Percentiles rank a stretch among this genome's conserved stretches.
phyloP scores from a whole-genome alignment of 768 basidiomycete species.

The Dacryopinax spathularia region DNA sequence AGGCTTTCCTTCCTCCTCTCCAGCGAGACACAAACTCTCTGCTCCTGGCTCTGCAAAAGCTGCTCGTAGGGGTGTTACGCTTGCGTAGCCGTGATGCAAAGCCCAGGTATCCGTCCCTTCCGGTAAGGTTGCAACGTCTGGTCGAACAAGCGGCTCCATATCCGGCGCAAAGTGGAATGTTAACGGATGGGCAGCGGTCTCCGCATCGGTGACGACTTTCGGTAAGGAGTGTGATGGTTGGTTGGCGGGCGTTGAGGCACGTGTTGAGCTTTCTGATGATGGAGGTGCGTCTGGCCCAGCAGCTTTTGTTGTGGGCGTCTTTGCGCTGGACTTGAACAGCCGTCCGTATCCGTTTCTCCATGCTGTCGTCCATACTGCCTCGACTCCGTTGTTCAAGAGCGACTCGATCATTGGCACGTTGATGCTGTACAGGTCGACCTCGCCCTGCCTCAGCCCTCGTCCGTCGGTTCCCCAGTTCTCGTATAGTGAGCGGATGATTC shows the following conservation, averaged over 20 bases:
- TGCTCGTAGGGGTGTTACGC: conserved; percentile 65
- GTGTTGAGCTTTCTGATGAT: neutral
- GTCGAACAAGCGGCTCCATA: conserved; percentile 52
- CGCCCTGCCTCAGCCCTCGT: conserved; percentile 40
- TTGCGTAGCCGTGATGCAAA: conserved; percentile 49
- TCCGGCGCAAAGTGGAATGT: conserved; percentile 66
- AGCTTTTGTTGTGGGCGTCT: conserved; percentile 18
- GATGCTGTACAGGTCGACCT: conserved; percentile 71
- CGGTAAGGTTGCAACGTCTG: conserved; percentile 44
- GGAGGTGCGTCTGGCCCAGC: conserved; percentile 33
- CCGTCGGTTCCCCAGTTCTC: conserved; percentile 68
- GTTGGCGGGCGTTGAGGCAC: conserved; percentile 14
- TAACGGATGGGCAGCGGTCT: conserved; percentile 23
- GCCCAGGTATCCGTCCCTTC: conserved; percentile 76
- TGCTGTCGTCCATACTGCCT: conserved; percentile 65
- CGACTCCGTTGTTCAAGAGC: conserved; percentile 47
- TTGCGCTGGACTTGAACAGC: conserved; percentile 45
- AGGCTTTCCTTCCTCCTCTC: neutral
- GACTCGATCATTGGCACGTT: conserved; percentile 73
- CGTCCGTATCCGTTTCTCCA: conserved; percentile 77
- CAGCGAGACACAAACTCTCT: neutral
- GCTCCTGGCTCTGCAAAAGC: conserved; percentile 50
- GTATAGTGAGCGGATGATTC: conserved; percentile 65
- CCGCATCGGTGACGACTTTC: conserved; percentile 4
- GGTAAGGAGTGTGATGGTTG: conserved; percentile 8